These are phyloP conservation scores for Canna indica DNA, from an alignment of 176 grass and related monocot species.

Conservation along the genomic window DNA sequence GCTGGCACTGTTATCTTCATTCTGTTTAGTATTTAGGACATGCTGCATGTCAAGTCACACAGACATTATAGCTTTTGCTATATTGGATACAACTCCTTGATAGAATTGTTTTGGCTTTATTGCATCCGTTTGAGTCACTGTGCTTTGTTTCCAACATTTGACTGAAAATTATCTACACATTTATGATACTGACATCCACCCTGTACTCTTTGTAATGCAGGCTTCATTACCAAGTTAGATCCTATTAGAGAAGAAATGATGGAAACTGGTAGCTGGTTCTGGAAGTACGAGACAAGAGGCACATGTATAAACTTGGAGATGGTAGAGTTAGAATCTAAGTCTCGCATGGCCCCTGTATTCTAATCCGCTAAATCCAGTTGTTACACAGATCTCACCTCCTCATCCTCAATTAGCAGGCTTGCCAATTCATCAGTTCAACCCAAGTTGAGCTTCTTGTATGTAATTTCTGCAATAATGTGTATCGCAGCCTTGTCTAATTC, in stretches of 20 bases:
- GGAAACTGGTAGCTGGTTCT: slow-evolving; percentile 68
- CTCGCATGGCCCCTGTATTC: neutral
- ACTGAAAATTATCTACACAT: neutral
- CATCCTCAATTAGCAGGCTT: neutral
- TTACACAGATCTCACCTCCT: neutral
- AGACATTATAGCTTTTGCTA: neutral
- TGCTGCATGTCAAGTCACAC: neutral
- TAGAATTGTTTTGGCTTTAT: neutral
- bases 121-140: neutral
- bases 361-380: neutral
- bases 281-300: slow-evolving; percentile 56
- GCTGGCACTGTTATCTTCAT: neutral
- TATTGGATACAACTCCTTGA: neutral
- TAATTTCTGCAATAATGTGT: neutral
- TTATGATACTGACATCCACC: slow-evolving; percentile 10
- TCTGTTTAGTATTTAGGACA: neutral
- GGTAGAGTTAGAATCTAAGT: slow-evolving; percentile 37
- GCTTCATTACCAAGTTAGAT: slow-evolving; percentile 51
- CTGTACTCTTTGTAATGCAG: slow-evolving; percentile 27
- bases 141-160: neutral
- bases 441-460: neutral
- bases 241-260: slow-evolving; percentile 39
- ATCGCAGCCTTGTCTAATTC: neutral
- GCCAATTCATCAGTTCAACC: neutral
- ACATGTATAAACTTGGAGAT: slow-evolving; percentile 66